Conservation (phyloP, 768 basidiomycete species). For the Amanita jacksonii region DNA sequence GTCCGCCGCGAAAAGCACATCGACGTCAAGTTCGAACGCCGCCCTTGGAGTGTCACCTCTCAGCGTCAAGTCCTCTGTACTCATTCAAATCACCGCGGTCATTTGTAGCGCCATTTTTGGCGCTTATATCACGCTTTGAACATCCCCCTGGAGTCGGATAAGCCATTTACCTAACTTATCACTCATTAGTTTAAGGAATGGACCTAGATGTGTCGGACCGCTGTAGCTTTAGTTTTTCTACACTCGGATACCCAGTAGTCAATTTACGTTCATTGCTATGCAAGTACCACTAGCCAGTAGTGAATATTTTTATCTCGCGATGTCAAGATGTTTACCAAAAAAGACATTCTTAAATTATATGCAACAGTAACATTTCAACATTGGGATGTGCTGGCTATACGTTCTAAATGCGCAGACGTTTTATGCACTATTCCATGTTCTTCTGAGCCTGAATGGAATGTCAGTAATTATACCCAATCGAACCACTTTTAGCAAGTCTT, state of each 20-base stretch:
- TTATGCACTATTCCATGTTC: slow-evolving; percentile 35
- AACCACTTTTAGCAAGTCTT: slow-evolving; percentile 14
- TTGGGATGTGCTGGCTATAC: neutral
- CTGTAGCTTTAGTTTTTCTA: too few relatives aligned
- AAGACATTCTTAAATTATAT: too few relatives aligned
- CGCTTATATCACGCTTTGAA: slow-evolving; percentile 28
- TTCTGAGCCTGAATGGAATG: slow-evolving; percentile 44
- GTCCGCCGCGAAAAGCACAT: slow-evolving; percentile 19
- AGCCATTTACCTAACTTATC: neutral
- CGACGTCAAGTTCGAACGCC: slow-evolving; percentile 16
- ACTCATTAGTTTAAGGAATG: too few relatives aligned
- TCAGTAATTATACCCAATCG: neutral
- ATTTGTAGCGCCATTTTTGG: slow-evolving; percentile 31
- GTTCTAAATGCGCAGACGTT: neutral
- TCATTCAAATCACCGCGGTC: slow-evolving; percentile 26
- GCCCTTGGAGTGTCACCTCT: slow-evolving; percentile 17
- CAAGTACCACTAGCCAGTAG: too few relatives aligned
- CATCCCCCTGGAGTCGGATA: neutral
- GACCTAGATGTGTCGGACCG: too few relatives aligned
- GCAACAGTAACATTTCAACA: too few relatives aligned
- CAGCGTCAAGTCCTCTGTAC: slow-evolving; percentile 20
- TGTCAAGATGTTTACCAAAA: too few relatives aligned
- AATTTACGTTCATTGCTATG: too few relatives aligned
- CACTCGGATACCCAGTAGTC: too few relatives aligned
- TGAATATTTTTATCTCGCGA: too few relatives aligned